phyloP scores from a whole-genome alignment of 1,139 yeast genomes.

The Taphrina deformans region DNA sequence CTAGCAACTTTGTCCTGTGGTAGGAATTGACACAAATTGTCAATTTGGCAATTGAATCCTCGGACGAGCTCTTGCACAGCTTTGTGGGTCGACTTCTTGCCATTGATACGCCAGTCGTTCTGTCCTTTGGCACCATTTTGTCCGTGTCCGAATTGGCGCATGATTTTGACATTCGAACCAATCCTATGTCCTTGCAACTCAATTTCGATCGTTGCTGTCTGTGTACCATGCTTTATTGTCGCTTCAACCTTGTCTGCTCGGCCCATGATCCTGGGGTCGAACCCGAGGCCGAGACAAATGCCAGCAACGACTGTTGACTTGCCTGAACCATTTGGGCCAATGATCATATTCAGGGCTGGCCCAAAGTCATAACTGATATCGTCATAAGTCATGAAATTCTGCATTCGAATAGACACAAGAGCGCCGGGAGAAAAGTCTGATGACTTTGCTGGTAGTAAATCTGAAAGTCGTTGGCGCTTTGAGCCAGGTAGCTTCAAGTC shows the following conservation, averaged over 20 bases:
- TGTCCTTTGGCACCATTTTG: constrained; percentile 27
- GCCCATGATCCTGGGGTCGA: constrained; percentile 75
- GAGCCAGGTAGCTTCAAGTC: neutral
- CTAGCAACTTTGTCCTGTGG: constrained; percentile 96
- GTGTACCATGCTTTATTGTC: constrained; percentile 74
- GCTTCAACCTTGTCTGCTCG: constrained; percentile 66
- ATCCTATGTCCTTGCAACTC: constrained; percentile 56
- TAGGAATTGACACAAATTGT: constrained; percentile 87
- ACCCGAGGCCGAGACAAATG: constrained; percentile 84
- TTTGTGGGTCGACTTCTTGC: constrained; percentile 49
- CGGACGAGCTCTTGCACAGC: constrained; percentile 53
- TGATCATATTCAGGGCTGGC: constrained; percentile 85
- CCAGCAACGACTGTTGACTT: constrained; percentile 94
- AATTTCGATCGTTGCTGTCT: constrained; percentile 60
- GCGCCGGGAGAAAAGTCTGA: constrained; percentile 55
- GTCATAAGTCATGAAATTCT: constrained; percentile 80
- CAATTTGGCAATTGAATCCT: constrained; percentile 73
- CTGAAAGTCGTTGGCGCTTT: neutral
- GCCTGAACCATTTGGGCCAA: constrained; percentile 98
- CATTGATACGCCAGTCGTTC: constrained; percentile 64
- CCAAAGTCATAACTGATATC: constrained; percentile 75
- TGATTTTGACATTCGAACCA: constrained; percentile 48
- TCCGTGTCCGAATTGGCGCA: constrained; percentile 44
- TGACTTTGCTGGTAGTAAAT: neutral
- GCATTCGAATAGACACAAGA: constrained; percentile 63